phyloP scores from a whole-genome alignment of 257 asterid species.

The Lycium barbarum region DNA sequence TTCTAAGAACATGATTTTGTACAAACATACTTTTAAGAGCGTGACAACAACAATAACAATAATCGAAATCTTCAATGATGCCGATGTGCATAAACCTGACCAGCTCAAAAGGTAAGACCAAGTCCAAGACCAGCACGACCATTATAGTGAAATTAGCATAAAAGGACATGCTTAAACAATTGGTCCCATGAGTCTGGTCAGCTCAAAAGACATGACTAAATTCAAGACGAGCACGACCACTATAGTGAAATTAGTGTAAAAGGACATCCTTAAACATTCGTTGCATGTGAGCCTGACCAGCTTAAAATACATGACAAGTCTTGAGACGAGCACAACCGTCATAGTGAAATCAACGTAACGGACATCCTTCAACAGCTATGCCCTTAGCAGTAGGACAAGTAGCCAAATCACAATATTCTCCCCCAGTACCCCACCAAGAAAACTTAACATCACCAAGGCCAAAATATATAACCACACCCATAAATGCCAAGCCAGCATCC shows the following conservation, averaged over 20 bases:
- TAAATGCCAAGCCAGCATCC: conserved; percentile 32
- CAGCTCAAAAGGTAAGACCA: neutral
- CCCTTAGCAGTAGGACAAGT: conserved; percentile 25
- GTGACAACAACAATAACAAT: neutral
- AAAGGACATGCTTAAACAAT: no score
- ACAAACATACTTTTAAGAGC: neutral
- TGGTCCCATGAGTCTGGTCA: neutral
- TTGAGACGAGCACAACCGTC: neutral
- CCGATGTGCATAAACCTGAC: neutral
- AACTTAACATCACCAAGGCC: neutral
- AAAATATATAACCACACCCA: conserved; percentile 29
- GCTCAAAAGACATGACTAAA: neutral
- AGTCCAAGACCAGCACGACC: neutral
- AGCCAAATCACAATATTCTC: conserved; percentile 27
- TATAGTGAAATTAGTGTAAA: no score
- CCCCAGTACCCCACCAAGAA: conserved; percentile 22
- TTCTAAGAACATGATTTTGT: neutral
- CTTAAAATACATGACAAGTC: neutral
- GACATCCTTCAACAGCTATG: conserved; percentile 9
- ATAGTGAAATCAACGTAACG: neutral
- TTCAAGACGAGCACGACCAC: neutral
- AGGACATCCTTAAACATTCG: neutral
- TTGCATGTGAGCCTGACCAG: neutral
- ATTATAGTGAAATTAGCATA: no score
- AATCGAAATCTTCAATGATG: neutral